phyloP scores from a whole-genome alignment of 306 rosid species.

The Glycine latifolia region DNA sequence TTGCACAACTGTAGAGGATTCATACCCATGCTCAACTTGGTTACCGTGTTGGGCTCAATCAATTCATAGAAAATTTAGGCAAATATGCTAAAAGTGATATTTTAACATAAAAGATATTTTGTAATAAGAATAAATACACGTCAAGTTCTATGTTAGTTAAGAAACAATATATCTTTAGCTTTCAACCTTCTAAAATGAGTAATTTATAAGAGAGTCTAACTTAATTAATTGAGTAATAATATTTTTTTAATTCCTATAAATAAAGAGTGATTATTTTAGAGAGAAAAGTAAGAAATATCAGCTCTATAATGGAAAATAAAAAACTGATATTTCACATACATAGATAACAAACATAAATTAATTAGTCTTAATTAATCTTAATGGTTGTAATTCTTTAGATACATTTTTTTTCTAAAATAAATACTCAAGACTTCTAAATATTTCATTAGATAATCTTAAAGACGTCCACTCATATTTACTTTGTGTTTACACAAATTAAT shows the following conservation, averaged over 20 bases:
- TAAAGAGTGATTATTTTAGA: background rate
- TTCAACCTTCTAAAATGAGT: background rate
- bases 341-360: no score
- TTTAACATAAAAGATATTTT: background rate
- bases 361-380: no score
- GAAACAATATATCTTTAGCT: background rate
- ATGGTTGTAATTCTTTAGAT: no score
- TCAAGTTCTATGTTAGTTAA: background rate
- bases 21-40: background rate
- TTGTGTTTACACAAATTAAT: no score
- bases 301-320: background rate
- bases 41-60: background rate
- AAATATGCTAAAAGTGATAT: background rate
- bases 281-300: background rate
- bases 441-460: no score
- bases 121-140: no score
- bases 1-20: background rate
- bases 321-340: background rate
- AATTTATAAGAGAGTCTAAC: background rate
- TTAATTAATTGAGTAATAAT: no score
- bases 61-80: background rate
- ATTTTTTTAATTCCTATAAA: no score
- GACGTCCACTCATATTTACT: background rate
- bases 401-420: no score
- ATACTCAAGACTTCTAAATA: background rate